Evolutionary conservation across 2,329 filamentous ascomycete genomes (phyloP).

Genomic region (Microcyclosporella mali): DNA sequence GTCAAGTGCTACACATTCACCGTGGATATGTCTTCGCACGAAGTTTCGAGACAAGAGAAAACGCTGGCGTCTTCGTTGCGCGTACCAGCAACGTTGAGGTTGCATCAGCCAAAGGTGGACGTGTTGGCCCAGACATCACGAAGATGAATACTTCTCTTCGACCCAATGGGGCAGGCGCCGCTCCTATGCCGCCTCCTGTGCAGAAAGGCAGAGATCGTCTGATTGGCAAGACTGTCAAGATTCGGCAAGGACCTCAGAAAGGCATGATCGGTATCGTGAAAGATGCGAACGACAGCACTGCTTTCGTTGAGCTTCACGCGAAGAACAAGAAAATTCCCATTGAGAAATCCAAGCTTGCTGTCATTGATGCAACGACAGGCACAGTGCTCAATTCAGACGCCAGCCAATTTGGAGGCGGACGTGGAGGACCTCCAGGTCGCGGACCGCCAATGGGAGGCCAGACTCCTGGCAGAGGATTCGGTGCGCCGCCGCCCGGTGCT

Average conservation of each 20-base stretch:
- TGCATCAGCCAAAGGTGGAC: constrained; percentile 87
- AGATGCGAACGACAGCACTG: constrained; percentile 79
- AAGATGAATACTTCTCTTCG: constrained; percentile 90
- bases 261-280: constrained; percentile 92
- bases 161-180: constrained; percentile 46
- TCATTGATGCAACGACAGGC: constrained; percentile 76
- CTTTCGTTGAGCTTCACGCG: constrained; percentile 86
- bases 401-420: constrained; percentile 18
- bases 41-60: constrained; percentile 76
- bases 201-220: constrained; percentile 71
- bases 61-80: constrained; percentile 83
- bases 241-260: constrained; percentile 84
- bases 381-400: constrained; percentile 63
- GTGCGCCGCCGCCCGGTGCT: constrained; percentile 57
- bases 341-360: constrained; percentile 70
- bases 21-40: constrained; percentile 88
- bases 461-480: constrained; percentile 55
- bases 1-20: constrained; percentile 89
- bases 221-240: constrained; percentile 85
- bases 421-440: constrained; percentile 15
- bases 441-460: constrained; percentile 42
- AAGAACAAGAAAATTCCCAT: constrained; percentile 89
- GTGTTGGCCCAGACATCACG: constrained; percentile 72
- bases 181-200: constrained; percentile 63
- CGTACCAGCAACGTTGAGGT: constrained; percentile 80